Percentiles rank a stretch among this genome's conserved stretches.
phyloP scores from a whole-genome alignment of 306 rosid species.

The Malus fusca region DNA sequence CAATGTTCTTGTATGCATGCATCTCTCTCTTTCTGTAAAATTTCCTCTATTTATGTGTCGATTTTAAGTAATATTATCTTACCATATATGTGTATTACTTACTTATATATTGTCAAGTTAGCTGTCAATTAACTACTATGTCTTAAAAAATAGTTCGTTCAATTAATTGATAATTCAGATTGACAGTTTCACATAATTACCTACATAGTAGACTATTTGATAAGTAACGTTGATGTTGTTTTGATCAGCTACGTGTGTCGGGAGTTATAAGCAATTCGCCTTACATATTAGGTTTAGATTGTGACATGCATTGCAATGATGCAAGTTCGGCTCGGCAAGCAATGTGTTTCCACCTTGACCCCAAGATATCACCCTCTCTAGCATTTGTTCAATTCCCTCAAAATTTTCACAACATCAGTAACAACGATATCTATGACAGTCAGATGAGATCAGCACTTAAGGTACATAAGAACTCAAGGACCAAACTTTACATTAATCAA shows the following conservation, averaged over 20 bases:
- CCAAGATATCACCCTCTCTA: slow-evolving; percentile 42
- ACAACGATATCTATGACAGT: slow-evolving; percentile 58
- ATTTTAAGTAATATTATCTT: background rate
- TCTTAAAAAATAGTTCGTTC: too few relatives aligned
- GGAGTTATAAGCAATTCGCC: slow-evolving; percentile 65
- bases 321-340: slow-evolving; percentile 59
- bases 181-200: too few relatives aligned
- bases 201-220: too few relatives aligned
- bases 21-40: background rate
- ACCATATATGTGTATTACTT: background rate
- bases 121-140: background rate
- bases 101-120: too few relatives aligned
- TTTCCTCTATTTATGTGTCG: too few relatives aligned
- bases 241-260: slow-evolving; percentile 55
- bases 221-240: background rate
- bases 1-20: slow-evolving; percentile 46
- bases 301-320: slow-evolving; percentile 76
- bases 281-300: slow-evolving; percentile 51
- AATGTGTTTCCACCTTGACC: slow-evolving; percentile 71
- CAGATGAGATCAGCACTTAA: slow-evolving; percentile 28
- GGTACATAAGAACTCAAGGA: slow-evolving; percentile 19
- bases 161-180: too few relatives aligned
- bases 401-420: slow-evolving; percentile 40
- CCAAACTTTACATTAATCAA: background rate
- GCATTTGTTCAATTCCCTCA: slow-evolving; percentile 72